A percentile compares a stretch with the other conserved stretches of the same genome.
These are phyloP conservation scores for Suhomyces faveliae DNA, from an alignment of 805 yeast genomes.

Conservation along the genomic window DNA sequence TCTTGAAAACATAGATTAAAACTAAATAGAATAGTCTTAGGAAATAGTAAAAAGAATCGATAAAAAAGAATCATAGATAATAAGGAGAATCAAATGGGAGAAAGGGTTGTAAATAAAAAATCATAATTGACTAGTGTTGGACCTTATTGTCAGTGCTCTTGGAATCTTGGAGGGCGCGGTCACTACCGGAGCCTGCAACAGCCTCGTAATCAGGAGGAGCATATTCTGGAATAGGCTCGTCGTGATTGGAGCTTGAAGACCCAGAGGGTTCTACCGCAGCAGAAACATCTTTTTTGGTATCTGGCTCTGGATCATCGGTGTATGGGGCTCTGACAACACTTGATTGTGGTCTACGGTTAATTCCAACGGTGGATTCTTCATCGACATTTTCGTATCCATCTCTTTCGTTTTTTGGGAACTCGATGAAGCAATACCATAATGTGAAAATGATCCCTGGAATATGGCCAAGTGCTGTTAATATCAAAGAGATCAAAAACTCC, in stretches of 20 bases:
- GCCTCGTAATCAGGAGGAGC: constrained; percentile 27
- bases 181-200: constrained; percentile 14
- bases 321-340: neutral
- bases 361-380: constrained; percentile 14
- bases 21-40: neutral
- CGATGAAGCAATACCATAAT: constrained; percentile 19
- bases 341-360: neutral
- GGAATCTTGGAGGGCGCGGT: constrained; percentile 4
- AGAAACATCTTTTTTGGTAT: neutral
- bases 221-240: neutral
- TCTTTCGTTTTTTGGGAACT: constrained; percentile 3
- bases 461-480: constrained; percentile 34
- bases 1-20: too few relatives aligned
- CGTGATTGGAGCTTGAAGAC: neutral
- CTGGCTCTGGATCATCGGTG: neutral
- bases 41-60: too few relatives aligned
- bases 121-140: constrained; percentile 18
- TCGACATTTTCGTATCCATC: constrained; percentile 24
- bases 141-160: constrained; percentile 33
- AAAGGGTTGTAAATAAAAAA: too few relatives aligned
- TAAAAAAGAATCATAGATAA: too few relatives aligned
- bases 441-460: constrained; percentile 35
- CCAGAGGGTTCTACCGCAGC: neutral
- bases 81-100: too few relatives aligned
- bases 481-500: constrained; percentile 31